A percentile compares a stretch with the other conserved stretches of the same genome.
These are phyloP conservation scores for Phytophthora nicotianae DNA, from an alignment of 352 stramenopile genomes.

Conservation along the genomic window DNA sequence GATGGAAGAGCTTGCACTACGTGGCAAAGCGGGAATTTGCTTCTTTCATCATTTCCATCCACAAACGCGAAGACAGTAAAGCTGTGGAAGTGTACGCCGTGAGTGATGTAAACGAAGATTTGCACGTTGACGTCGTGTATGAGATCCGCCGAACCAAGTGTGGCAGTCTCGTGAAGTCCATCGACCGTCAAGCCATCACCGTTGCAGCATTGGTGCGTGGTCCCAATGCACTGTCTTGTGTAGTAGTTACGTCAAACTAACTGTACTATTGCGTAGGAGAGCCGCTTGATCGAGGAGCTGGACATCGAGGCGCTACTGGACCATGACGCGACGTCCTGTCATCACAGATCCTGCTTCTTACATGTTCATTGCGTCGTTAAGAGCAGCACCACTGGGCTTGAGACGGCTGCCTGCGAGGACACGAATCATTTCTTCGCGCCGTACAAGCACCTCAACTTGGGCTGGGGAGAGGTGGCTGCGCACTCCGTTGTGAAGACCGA, in stretches of 20 bases:
- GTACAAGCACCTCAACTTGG: conserved; percentile 66
- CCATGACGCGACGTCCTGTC: conserved; percentile 43
- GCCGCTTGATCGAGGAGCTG: conserved; percentile 37
- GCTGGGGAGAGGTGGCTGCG: conserved; percentile 36
- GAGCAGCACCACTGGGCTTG: conserved; percentile 3
- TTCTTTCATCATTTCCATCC: conserved; percentile 62
- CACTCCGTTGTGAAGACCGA: conserved; percentile 23
- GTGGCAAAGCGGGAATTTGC: conserved; percentile 72
- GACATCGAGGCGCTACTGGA: conserved; percentile 39
- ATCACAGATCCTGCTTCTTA: conserved; percentile 62
- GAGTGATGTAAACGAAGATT: conserved; percentile 48
- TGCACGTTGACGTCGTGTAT: conserved; percentile 46
- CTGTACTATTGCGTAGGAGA: conserved; percentile 36
- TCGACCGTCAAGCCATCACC: conserved; percentile 25
- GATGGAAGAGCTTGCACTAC: conserved; percentile 87
- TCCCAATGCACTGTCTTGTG: neutral
- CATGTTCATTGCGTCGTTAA: conserved; percentile 38
- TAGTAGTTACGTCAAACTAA: conserved; percentile 9
- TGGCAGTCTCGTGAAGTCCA: conserved; percentile 52
- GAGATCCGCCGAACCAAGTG: conserved; percentile 47
- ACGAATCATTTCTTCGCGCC: conserved; percentile 70
- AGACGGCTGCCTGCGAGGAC: conserved; percentile 40
- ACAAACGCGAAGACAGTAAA: conserved; percentile 25
- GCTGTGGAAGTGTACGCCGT: conserved; percentile 49
- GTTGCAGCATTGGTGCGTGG: conserved; percentile 46